Evolutionary conservation across 2,329 filamentous ascomycete genomes (phyloP).

Genomic region (Colletotrichum noveboracense): DNA sequence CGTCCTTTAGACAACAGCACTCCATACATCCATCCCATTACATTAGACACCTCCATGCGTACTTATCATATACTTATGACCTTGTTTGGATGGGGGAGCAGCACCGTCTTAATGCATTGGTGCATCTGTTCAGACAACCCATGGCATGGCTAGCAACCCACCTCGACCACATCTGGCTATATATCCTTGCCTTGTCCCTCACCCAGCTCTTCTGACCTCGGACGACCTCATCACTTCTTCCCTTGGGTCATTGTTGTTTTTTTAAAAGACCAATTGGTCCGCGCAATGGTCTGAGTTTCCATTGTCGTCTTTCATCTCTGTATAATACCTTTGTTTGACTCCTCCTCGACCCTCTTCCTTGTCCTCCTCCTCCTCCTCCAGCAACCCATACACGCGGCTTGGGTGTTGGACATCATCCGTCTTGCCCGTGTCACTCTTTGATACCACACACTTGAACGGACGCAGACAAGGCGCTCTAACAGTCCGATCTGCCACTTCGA

Average conservation of each 20-base stretch:
- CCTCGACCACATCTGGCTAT: constrained; percentile 38
- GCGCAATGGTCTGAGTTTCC: constrained; percentile 41
- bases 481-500: constrained; percentile 4
- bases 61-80: constrained; percentile 8
- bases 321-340: constrained; percentile 33
- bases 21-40: constrained; percentile 16
- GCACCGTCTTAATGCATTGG: constrained; percentile 20
- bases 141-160: constrained; percentile 11
- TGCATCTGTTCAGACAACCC: constrained; percentile 17
- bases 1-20: constrained; percentile 9
- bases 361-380: constrained; percentile 16
- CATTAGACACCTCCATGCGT: constrained; percentile 6
- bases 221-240: constrained; percentile 26
- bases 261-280: constrained; percentile 37
- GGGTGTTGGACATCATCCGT: constrained; percentile 17
- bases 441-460: constrained; percentile 10
- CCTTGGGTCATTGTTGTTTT: constrained; percentile 32
- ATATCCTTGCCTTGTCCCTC: constrained; percentile 50
- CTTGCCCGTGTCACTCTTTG: constrained; percentile 22
- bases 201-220: constrained; percentile 32
- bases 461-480: constrained; percentile 11
- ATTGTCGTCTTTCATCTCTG: constrained; percentile 20
- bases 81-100: constrained; percentile 18
- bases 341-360: constrained; percentile 17
- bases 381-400: constrained; percentile 19